Evolutionary conservation across 2,329 filamentous ascomycete genomes (phyloP), one percentile per base, ranked within the genome.

Genomic region (Penicillium sclerotiorum): DNA sequence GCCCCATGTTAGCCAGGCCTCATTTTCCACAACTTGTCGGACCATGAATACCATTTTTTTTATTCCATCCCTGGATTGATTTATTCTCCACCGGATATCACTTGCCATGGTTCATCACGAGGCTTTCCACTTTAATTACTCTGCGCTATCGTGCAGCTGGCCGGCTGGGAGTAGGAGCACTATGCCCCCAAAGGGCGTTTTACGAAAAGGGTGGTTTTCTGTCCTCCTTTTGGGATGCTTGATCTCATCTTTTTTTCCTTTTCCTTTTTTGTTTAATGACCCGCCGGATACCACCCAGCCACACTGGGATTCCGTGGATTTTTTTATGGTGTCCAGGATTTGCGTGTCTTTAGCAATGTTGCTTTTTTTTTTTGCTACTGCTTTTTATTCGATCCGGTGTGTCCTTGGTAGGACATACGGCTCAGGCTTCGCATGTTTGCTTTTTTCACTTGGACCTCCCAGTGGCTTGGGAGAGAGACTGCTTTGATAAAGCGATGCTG

Each of bases 401-500:
- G 35, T 60, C 47, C 56, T 38, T 44, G 45, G 35, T 40, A 30
- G 51, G 56, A 42, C 58, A 54, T 57, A 58, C 56, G 56, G 54
- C 53, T 49, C 47, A 52, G 55, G 38, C 36, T 49, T 45, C 52
- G 54, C 43, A 47, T 60, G 56, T 52, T 64, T 64, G 50, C 58
- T 61, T 61, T 61, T 54, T 63, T 52, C 57, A 52, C n/a, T 53
- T 50, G 45, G 60, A 56, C 55, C 49, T 56, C 32, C 41, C 25
- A 28, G 9, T 47, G 57, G 60, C 51, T 59, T 48, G 57, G 54
- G 60, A 55, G 58, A 59, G 54, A 56, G 61, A 59, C 58, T 60
- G 63, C 62, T 67, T 63, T 62, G 59, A 64, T 63, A 67, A 60
- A 64, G 56, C 63, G 60, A 65, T 63, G 60, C 57, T 59, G 63